These are phyloP conservation scores for Gamsiella multidivaricata DNA, from an alignment of 192 early-diverging fungal genomes.

Conservation along the genomic window DNA sequence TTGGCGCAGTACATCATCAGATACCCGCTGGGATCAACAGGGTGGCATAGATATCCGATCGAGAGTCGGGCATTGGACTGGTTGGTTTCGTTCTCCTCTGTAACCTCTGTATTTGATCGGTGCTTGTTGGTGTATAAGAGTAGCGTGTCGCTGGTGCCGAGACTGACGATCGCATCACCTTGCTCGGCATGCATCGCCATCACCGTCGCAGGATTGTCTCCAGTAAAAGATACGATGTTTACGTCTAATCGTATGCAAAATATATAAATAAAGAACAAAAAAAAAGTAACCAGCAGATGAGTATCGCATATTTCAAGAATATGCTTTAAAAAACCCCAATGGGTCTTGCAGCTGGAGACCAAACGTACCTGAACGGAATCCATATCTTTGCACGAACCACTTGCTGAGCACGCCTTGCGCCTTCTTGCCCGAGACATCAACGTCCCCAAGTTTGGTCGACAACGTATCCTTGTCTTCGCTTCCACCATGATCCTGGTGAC, in stretches of 20 bases:
- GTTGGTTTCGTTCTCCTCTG: constrained; percentile 36
- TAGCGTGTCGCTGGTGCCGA: constrained; percentile 87
- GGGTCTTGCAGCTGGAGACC: not conserved
- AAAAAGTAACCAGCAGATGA: not conserved
- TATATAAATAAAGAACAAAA: not conserved
- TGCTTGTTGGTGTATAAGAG: constrained; percentile 63
- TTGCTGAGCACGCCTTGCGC: constrained; percentile 60
- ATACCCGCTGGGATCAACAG: constrained; percentile 64
- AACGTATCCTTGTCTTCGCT: constrained; percentile 14
- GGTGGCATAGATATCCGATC: constrained; percentile 66
- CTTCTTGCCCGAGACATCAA: constrained; percentile 52
- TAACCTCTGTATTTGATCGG: constrained; percentile 19
- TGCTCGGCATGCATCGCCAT: constrained; percentile 62
- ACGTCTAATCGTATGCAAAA: constrained; percentile 48
- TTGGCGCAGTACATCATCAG: constrained; percentile 87
- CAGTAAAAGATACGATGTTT: constrained; percentile 74
- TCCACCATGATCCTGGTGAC: not conserved
- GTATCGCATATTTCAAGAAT: not conserved
- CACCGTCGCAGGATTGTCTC: constrained; percentile 84
- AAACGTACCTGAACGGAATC: constrained; percentile 64
- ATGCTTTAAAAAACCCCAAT: not conserved
- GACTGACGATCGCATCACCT: constrained; percentile 74
- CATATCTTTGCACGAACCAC: constrained; percentile 77
- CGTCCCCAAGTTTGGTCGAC: constrained; percentile 56
- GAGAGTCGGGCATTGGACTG: constrained; percentile 58